Base-by-base conservation (phyloP, 2,329 filamentous ascomycete species). In the Chaetomiaceae sp. region DNA sequence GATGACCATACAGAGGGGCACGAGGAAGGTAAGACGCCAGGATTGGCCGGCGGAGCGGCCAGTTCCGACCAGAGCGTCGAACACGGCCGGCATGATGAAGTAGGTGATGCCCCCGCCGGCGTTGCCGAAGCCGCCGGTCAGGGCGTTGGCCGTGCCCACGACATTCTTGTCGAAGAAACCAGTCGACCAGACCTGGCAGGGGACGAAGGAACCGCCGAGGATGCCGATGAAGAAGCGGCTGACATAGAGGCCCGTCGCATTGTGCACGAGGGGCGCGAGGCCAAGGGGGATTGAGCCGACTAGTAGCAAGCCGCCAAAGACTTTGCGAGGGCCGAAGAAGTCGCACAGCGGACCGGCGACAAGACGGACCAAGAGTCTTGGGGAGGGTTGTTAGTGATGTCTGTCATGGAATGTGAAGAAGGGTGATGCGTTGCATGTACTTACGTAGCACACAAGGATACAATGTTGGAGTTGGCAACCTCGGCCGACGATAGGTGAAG, bases 81-180 rank as follows among this genome's bases (percentile, higher is more conserved):
- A 93, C 51, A 96, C 83, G 5, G 88, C 88, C 2, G 91, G 90
- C 89, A 96, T 95, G 60, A 92, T 80, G 67, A 95, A 95, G 72
- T 95, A 95, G 2, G 90, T 95, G 58, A 95, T 86, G 50, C 91
- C 91, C 56, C 90, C 91, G 52, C 91, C 90, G 21, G 88, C 80
- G 61, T 95, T 96, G 45, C 90, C 91, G 72, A 87, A 85, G 13
- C 91, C 91, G 37, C 84, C 91, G 1, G 89, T 85, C 16, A 96
- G 70, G 3, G 89, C 86, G 64, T 96, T 96, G 55, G 89, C 88
- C 5, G 88, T 91, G 42, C 91, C 91, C 16, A 96, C 86, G 21
- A 96, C 78, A 62, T 91, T 93, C 73, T 91, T 93, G 71, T 96
- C 90, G 66, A 89, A 96, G 74, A 95, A 96, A 0, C 85, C 89